Evolutionary conservation across 2,329 filamentous ascomycete species (phyloP), one percentile per base, ranked within the genome.

Genomic region (Xylariaceae sp.): DNA sequence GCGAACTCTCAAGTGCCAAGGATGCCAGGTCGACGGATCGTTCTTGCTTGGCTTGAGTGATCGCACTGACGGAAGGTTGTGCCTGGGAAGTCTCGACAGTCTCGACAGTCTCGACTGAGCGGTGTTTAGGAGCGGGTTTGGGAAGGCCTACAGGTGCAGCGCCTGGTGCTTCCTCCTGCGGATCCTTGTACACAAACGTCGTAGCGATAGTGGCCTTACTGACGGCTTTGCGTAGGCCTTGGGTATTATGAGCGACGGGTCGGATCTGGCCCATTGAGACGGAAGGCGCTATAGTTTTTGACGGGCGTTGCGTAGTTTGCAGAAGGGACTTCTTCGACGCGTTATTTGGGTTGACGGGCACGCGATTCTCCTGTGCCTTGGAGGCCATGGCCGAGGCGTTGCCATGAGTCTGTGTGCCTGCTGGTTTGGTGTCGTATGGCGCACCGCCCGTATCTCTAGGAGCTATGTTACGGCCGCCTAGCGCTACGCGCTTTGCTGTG

Each of bases 401-500:
- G 27, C 31, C 47, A n/a, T 54, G 37, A 34, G 64, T 67, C 46
- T 65, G 67, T 55, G 69, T 69, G 64, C 60, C 53, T 65, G 32
- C 70, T 62, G 48, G 73, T 66, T 30, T 62, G 65, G 64, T 65
- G 37, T 62, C 60, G 56, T 27, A 56, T 42, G 32, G 61, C 53
- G 54, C 47, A 46, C 51, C 53, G 11, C 56, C 40, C 45, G 70
- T 68, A 46, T 55, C 58, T 74, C 56, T 73, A 41, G 76, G 67
- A 45, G 79, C 84, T 67, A 91, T 92, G 76, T 88, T 94, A 58
- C 94, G 80, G 69, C 95, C 91, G 48, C 83, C 88, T 71, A 95
- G 91, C 9, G 84, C 89, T 59, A 85, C 84, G 62, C 91, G 85
- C 75, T 91, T 94, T 53, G 85, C 77, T 54, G 81, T 78, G 51